These are phyloP conservation scores for Moesziomyces parantarcticus DNA, from an alignment of 1,284 basidiomycete species.

Conservation along the genomic window DNA sequence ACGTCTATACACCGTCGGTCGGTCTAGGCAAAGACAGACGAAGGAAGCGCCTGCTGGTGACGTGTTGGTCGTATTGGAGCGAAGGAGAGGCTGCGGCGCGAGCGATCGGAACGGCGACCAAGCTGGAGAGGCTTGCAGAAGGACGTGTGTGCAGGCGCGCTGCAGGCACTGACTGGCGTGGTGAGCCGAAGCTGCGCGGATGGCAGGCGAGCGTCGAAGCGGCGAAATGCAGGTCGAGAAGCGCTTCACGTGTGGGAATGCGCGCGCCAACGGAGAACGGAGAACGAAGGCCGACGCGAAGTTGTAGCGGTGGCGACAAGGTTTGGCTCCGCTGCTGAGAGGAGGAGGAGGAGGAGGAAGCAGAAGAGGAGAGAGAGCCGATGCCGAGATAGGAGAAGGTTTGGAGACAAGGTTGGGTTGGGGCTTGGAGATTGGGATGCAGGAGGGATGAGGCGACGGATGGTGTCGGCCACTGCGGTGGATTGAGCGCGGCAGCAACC, in stretches of 20 bases:
- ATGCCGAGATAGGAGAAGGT: too few species aligned
- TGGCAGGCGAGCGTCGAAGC: not conserved
- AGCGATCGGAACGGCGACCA: too few species aligned
- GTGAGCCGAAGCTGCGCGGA: not conserved
- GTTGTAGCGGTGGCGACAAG: not conserved
- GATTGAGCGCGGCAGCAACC: not conserved
- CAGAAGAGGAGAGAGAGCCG: too few species aligned
- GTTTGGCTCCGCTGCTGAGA: not conserved
- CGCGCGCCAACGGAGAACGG: too few species aligned
- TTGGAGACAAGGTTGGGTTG: not conserved
- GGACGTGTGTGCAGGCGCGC: too few species aligned
- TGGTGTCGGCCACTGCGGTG: not conserved
- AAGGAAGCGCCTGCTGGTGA: too few species aligned
- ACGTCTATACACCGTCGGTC: too few species aligned
- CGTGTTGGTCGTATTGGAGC: too few species aligned
- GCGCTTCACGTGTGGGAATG: too few species aligned
- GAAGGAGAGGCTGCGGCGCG: too few species aligned
- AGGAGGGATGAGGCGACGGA: not conserved
- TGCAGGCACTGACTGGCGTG: not conserved
- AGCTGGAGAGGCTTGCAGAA: too few species aligned
- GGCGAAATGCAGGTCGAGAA: not conserved
- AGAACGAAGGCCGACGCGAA: not conserved
- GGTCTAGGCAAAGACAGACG: too few species aligned
- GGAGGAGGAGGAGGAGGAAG: not conserved
- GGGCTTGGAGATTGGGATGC: not conserved